A percentile compares a stretch with the other conserved stretches of the same genome.
phyloP scores from a whole-genome alignment of 176 grass and related monocot genomes.

The Puccinellia tenuiflora region DNA sequence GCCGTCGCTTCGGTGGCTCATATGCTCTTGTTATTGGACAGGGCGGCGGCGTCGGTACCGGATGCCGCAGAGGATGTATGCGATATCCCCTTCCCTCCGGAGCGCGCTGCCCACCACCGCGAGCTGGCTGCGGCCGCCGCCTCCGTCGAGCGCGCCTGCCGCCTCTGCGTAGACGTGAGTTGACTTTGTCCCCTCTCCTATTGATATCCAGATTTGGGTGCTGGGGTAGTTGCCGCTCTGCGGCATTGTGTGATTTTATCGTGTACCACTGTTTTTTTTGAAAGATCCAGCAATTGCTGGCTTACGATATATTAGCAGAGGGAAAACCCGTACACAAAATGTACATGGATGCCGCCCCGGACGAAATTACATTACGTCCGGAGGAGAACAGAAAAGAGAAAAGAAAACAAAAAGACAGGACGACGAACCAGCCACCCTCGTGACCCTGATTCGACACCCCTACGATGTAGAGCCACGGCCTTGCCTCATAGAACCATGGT shows the following conservation, averaged over 20 bases:
- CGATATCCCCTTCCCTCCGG: constrained; percentile 51
- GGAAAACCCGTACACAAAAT: too few species aligned
- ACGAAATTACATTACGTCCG: too few species aligned
- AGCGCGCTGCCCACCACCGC: constrained; percentile 44
- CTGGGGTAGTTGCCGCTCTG: not conserved
- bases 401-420: too few species aligned
- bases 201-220: not conserved
- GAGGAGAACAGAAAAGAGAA: too few species aligned
- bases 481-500: too few species aligned
- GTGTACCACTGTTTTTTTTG: not conserved
- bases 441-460: too few species aligned
- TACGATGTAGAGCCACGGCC: too few species aligned
- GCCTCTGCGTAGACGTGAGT: constrained; percentile 74
- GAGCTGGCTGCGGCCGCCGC: constrained; percentile 57
- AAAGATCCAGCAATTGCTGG: too few species aligned
- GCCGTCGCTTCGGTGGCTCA: not conserved
- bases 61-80: not conserved
- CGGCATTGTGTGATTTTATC: not conserved
- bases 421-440: too few species aligned
- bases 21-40: not conserved
- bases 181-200: not conserved
- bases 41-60: not conserved
- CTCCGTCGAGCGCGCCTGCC: constrained; percentile 69
- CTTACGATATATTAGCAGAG: too few species aligned
- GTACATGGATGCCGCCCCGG: too few species aligned